phyloP scores from a whole-genome alignment of 257 asterid species.

The Solanum pennellii region DNA sequence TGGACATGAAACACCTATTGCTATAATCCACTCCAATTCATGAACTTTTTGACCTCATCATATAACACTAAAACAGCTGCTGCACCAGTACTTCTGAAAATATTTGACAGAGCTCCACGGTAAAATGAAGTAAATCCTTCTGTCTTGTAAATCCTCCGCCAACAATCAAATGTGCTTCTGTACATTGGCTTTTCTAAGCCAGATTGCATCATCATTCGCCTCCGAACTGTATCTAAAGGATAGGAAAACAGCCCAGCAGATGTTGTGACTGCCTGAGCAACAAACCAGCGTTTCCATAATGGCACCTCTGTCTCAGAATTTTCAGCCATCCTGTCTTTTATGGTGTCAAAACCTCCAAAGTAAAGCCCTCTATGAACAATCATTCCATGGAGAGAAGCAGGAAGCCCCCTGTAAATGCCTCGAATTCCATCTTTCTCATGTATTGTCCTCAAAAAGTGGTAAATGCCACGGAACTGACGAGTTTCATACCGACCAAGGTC shows the following conservation, averaged over 20 bases:
- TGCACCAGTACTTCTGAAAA: conserved; percentile 92
- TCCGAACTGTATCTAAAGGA: conserved; percentile 83
- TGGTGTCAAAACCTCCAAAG: conserved; percentile 15
- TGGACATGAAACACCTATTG: not conserved
- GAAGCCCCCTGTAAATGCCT: conserved; percentile 84
- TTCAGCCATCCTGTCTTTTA: not conserved
- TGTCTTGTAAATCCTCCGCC: conserved; percentile 57
- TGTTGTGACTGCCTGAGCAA: conserved; percentile 92
- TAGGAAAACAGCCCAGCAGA: conserved; percentile 83
- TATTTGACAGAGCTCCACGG: conserved; percentile 88
- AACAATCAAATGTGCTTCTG: conserved; percentile 57
- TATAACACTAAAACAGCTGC: conserved; percentile 92
- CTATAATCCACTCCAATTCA: conserved; percentile 84
- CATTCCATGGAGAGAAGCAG: conserved; percentile 95
- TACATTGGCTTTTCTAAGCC: conserved; percentile 71
- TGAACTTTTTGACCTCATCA: conserved; percentile 79
- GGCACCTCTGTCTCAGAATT: conserved; percentile 28
- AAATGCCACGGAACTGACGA: conserved; percentile 78
- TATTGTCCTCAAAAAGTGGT: conserved; percentile 62
- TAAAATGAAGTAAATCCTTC: conserved; percentile 79
- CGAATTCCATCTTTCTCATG: conserved; percentile 49
- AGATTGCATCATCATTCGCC: conserved; percentile 99
- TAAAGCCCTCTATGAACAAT: conserved; percentile 69
- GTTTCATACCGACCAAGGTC: conserved; percentile 69
- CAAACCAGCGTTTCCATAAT: conserved; percentile 82